phyloP scores from a whole-genome alignment of 1,284 basidiomycete genomes.

The Cryptococcus maquisensis region DNA sequence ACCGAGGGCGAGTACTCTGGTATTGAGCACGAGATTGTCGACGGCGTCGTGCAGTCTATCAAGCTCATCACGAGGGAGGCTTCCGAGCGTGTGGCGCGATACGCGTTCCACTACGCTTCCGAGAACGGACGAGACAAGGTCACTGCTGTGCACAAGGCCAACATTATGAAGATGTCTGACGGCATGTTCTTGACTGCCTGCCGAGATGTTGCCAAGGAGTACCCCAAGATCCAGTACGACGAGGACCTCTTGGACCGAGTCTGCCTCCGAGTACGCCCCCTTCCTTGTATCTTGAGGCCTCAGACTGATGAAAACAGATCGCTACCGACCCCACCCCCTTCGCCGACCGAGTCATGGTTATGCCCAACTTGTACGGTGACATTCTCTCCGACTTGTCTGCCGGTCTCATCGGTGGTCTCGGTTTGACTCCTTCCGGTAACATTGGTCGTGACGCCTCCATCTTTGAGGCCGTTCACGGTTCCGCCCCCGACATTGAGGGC shows the following conservation, averaged over 20 bases:
- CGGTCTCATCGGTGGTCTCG: slow-evolving; percentile 95
- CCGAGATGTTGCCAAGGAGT: slow-evolving; percentile 93
- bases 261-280: slow-evolving; percentile 70
- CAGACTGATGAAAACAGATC: slow-evolving; percentile 53
- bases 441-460: slow-evolving; percentile 98
- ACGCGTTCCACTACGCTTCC: slow-evolving; percentile 96
- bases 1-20: slow-evolving; percentile 99
- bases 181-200: slow-evolving; percentile 99
- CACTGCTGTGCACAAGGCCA: slow-evolving; percentile 99
- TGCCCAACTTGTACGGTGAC: slow-evolving; percentile 96
- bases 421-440: slow-evolving; percentile 96
- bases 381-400: slow-evolving; percentile 99
- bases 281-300: background rate
- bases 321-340: slow-evolving; percentile 91
- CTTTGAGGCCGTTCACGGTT: slow-evolving; percentile 99
- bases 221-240: slow-evolving; percentile 88
- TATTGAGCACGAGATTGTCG: slow-evolving; percentile 95
- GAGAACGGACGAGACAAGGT: slow-evolving; percentile 84
- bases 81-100: slow-evolving; percentile 95
- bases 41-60: slow-evolving; percentile 99
- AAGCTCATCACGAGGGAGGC: slow-evolving; percentile 99
- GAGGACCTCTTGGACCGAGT: slow-evolving; percentile 97
- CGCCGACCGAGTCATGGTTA: slow-evolving; percentile 98
- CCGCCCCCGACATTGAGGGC: slow-evolving; percentile 67
- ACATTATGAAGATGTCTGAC: slow-evolving; percentile 99